Evolutionary conservation across 116 monocot species (phyloP), one percentile per base, ranked within the genome.

Genomic region (Thalassia testudinum): DNA sequence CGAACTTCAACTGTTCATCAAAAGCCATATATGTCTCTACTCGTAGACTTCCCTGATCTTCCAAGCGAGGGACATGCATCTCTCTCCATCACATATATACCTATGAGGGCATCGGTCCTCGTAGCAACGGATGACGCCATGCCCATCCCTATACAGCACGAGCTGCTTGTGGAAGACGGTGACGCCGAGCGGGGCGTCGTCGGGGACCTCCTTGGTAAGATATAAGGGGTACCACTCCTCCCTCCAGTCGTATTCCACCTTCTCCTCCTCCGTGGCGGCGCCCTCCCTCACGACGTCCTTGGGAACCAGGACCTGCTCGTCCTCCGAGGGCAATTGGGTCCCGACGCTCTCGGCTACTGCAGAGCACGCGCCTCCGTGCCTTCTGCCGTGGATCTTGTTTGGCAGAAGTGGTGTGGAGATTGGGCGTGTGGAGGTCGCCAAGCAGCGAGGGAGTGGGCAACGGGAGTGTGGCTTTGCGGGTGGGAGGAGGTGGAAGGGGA

Each of bases 191-290:
- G 76, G 83, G 1, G 74, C 79, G 24, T 88, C 87, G 14, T 66
- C 69, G 10, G 83, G 88, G 5, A 88, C 77, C 49, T 88, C 71
- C 12, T 56, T 63, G 21, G 76, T 43, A 18, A 88, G 48, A 52
- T 88, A 88, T 5, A 88, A 69, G 2, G 88, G 88, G 26, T 88
- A 88, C 88, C 88, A 88, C 71, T 88, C 88, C 68, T 88, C 77
- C 44, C 61, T 79, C 88, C 88, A 88, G 37, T 88, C 82, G 42
- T 62, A 62, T 13, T 62, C 52, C 26, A 21, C 62, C 12, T 42
- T 52, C 37, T 53, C 62, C 0, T n/a, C 17, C 52, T 20, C 62
- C 6, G 6, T 10, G 3, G 3, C 10, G 6, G 3, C 30, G 30
- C 10, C 30, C 30, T 34, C 30, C n/a, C n/a, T n/a, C n/a, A n/a